phyloP scores from a whole-genome alignment of 306 rosid genomes.

The Vicia villosa region DNA sequence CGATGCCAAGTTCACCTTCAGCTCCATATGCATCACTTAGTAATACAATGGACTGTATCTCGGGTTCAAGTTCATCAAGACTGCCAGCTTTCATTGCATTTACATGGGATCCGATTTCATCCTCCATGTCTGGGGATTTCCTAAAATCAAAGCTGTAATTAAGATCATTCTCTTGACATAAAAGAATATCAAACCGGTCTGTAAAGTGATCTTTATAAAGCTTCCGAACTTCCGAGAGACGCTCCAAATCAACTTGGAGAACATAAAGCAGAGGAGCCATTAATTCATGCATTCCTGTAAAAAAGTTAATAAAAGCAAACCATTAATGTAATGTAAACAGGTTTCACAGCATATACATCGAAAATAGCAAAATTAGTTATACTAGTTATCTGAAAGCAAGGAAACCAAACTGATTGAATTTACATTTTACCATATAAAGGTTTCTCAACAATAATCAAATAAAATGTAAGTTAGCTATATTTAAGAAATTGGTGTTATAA shows the following conservation, averaged over 20 bases:
- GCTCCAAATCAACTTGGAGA: constrained; percentile 89
- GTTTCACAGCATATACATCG: constrained; percentile 29
- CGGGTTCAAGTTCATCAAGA: constrained; percentile 80
- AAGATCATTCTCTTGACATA: constrained; percentile 67
- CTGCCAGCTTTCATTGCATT: constrained; percentile 51
- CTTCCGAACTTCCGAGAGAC: constrained; percentile 74
- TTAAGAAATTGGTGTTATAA: neutral
- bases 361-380: constrained; percentile 31
- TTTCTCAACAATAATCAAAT: constrained; percentile 11
- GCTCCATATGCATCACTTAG: constrained; percentile 95
- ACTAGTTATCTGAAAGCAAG: constrained; percentile 21
- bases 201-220: constrained; percentile 83
- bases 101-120: constrained; percentile 54
- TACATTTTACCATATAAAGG: constrained; percentile 15
- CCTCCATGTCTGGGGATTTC: constrained; percentile 64
- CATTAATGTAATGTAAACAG: constrained; percentile 16
- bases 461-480: neutral
- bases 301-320: constrained; percentile 18
- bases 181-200: constrained; percentile 83
- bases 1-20: constrained; percentile 95
- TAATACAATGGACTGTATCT: constrained; percentile 72
- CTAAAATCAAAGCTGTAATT: constrained; percentile 77
- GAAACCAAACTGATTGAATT: constrained; percentile 20
- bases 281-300: constrained; percentile 94
- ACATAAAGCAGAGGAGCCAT: constrained; percentile 92